These are phyloP conservation scores for Cercospora canescens DNA, from an alignment of 2,329 filamentous ascomycete species.

Conservation along the genomic window DNA sequence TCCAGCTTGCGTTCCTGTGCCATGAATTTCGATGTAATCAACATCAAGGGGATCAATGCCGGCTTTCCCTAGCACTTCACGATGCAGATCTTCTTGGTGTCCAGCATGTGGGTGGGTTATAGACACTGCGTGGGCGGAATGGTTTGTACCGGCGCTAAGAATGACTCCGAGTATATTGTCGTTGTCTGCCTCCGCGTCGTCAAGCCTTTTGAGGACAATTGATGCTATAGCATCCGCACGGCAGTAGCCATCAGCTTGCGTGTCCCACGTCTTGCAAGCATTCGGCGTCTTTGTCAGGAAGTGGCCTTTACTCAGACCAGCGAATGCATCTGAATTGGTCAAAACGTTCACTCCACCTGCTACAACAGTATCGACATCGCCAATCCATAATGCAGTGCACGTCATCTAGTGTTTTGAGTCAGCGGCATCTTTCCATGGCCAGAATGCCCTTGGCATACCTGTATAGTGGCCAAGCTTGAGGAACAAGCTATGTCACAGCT, in stretches of 20 bases:
- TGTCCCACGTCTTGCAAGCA: slow-evolving; percentile 31
- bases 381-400: slow-evolving; percentile 32
- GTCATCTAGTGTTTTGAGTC: not conserved
- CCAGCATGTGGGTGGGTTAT: slow-evolving; percentile 25
- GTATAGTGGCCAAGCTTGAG: slow-evolving; percentile 29
- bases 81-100: slow-evolving; percentile 13
- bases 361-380: slow-evolving; percentile 33
- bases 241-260: slow-evolving; percentile 34
- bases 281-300: slow-evolving; percentile 26
- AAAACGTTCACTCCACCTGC: slow-evolving; percentile 33
- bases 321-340: slow-evolving; percentile 9
- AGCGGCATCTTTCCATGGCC: not conserved
- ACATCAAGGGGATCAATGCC: slow-evolving; percentile 18
- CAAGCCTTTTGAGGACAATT: slow-evolving; percentile 34
- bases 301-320: slow-evolving; percentile 31
- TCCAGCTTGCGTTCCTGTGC: slow-evolving; percentile 24
- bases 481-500: slow-evolving; percentile 36
- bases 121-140: slow-evolving; percentile 18
- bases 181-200: slow-evolving; percentile 36
- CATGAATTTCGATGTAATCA: slow-evolving; percentile 22
- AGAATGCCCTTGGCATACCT: not conserved
- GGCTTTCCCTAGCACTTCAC: slow-evolving; percentile 16
- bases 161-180: slow-evolving; percentile 30
- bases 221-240: slow-evolving; percentile 31
- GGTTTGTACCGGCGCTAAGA: slow-evolving; percentile 16